Base-by-base conservation (phyloP, 176 grass and related monocot species). In the Musa itinerans region DNA sequence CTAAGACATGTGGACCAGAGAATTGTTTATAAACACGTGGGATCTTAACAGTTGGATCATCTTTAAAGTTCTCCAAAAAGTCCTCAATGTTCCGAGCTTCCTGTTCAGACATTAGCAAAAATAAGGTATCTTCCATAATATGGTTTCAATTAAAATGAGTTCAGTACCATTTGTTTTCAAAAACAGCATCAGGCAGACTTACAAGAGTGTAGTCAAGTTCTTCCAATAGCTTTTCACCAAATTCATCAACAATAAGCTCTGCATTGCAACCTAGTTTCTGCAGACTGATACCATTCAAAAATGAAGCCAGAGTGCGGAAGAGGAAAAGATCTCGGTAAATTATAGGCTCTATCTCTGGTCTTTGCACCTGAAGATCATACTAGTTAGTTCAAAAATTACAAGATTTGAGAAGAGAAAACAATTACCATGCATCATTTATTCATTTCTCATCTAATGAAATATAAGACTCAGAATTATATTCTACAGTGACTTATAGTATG, bases 131-230 rank as follows among this genome's bases (percentile, higher is more conserved):
- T 54, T 51, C 48, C 48, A 11, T n/a, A 15, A 10, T 12, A 50
- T 50, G 19, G 16, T 1, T 70, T 52, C n/a, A 2, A 4, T 65
- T 13, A 11, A 65, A 65, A 65, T 25, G 22, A 63, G 3, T 26
- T 65, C 22, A 12, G 11, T 13, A 26, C 26, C 11, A 65, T 65
- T 65, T 65, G 63, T 65, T 29, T 65, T 12, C 3, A 65, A 10
- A 11, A 24, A 21, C 43, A 69, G 43, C 16, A 54, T 27, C 23
- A 21, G 65, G 79, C 11, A 70, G 74, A 80, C 90, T 91, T 85
- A 98, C 95, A 82, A 98, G 95, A 89, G 90, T 98, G 63, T 98
- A 98, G 82, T 98, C 95, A 64, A 98, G 88, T 85, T 98, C 95
- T 86, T 98, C 95, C 84, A 98, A 76, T 81, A 98, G 86, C 61